A percentile compares a stretch with the other conserved stretches of the same genome.
These are phyloP conservation scores for Sordariomycetes sp. DNA, from an alignment of 2,329 filamentous ascomycete species.

Conservation along the genomic window DNA sequence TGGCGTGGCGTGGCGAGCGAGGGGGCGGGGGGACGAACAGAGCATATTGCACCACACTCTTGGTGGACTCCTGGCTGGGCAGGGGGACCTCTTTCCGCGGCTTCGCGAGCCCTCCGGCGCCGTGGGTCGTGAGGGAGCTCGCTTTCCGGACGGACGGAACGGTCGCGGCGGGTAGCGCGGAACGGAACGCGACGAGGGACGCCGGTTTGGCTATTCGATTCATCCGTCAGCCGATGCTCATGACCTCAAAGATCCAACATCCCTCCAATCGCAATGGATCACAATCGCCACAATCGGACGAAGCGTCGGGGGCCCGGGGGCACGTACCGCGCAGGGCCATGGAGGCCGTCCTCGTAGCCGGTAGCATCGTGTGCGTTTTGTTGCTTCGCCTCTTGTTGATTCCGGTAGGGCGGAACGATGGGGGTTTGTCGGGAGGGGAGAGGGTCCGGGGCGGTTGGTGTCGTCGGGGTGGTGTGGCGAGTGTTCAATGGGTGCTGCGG, in stretches of 20 bases:
- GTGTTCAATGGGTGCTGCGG: neutral
- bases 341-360: conserved; percentile 3
- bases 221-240: neutral
- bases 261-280: neutral
- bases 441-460: neutral
- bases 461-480: neutral
- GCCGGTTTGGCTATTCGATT: conserved; percentile 1
- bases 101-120: conserved; percentile 33
- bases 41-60: conserved; percentile 73
- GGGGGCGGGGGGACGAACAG: conserved; percentile 44
- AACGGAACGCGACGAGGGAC: conserved; percentile 2
- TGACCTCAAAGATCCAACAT: neutral
- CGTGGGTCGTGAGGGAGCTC: conserved; percentile 38
- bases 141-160: conserved; percentile 55
- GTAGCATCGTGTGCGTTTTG: neutral
- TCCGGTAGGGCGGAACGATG: neutral
- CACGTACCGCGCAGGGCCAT: conserved; percentile 4
- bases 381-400: neutral
- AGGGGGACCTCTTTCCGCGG: conserved; percentile 60
- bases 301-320: neutral
- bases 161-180: conserved; percentile 50
- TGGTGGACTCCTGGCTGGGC: conserved; percentile 65
- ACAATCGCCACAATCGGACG: neutral
- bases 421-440: neutral
- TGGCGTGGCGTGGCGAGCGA: neutral